A percentile compares a stretch with the other conserved stretches of the same genome.
Evolutionary conservation across 495 filamentous ascomycete genomes (phyloP).

Genomic region (Articulospora tetracladia): DNA sequence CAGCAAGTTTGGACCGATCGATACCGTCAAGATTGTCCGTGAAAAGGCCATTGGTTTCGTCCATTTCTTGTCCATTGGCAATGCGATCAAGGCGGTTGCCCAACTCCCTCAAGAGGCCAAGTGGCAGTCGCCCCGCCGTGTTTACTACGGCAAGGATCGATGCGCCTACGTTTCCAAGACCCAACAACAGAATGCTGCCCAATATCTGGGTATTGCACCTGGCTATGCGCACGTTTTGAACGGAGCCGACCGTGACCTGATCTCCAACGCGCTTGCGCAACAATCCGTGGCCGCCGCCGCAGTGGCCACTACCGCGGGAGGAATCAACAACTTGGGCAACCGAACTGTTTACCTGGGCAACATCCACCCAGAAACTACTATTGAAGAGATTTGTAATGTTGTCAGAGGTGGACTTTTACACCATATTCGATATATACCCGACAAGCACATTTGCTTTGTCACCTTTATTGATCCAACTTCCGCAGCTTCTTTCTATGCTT

Average conservation of each 20-base stretch:
- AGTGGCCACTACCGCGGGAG: conserved; percentile 92
- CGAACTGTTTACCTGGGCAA: conserved; percentile 97
- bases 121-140: conserved; percentile 91
- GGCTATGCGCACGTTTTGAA: conserved; percentile 96
- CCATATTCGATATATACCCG: conserved; percentile 97
- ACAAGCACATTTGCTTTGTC: conserved; percentile 99
- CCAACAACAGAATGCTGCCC: conserved; percentile 97
- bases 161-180: conserved; percentile 99
- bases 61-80: conserved; percentile 94
- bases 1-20: conserved; percentile 93
- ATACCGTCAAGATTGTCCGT: conserved; percentile 95
- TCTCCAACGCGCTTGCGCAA: conserved; percentile 92
- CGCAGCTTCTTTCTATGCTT: conserved; percentile 93
- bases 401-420: conserved; percentile 90
- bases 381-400: conserved; percentile 98
- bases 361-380: conserved; percentile 97
- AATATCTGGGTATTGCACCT: conserved; percentile 97
- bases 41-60: conserved; percentile 99
- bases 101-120: conserved; percentile 94
- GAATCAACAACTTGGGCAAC: conserved; percentile 95
- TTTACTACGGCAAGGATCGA: conserved; percentile 97
- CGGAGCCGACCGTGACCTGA: conserved; percentile 89
- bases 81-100: conserved; percentile 97
- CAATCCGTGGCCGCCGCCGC: conserved; percentile 96
- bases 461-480: conserved; percentile 99